A percentile compares a stretch with the other conserved stretches of the same genome.
These are phyloP conservation scores for Tubosaeta brunneosetosa DNA, from an alignment of 768 basidiomycete genomes.

Conservation along the genomic window DNA sequence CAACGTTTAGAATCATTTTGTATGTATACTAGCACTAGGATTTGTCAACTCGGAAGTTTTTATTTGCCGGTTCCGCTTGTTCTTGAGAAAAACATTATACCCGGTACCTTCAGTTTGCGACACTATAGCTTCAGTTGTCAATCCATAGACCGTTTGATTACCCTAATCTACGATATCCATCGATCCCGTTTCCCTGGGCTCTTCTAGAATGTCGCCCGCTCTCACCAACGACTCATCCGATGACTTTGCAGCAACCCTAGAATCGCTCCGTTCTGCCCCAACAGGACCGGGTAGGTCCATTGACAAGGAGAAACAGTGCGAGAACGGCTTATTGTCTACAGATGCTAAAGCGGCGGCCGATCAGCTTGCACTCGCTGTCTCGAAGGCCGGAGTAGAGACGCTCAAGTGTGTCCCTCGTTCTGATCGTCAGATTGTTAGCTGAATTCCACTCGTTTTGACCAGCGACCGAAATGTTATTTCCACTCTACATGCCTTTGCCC, in stretches of 20 bases:
- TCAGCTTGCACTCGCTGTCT: conserved; percentile 67
- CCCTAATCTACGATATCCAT: conserved; percentile 22
- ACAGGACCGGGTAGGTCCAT: conserved; percentile 51
- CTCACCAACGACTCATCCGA: conserved; percentile 42
- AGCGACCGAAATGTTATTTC: conserved; percentile 62
- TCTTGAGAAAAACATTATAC: background rate
- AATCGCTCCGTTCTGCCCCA: conserved; percentile 52
- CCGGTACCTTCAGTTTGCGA: background rate
- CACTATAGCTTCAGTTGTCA: conserved; percentile 12
- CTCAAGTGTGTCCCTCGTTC: conserved; percentile 45
- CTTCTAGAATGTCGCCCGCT: conserved; percentile 48
- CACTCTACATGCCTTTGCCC: conserved; percentile 62
- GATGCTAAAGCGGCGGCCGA: conserved; percentile 85
- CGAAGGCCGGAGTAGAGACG: conserved; percentile 56
- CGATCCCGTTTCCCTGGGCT: conserved; percentile 7
- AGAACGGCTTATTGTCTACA: conserved; percentile 24
- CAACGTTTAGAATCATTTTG: background rate
- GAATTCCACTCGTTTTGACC: conserved; percentile 13
- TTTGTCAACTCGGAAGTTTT: background rate
- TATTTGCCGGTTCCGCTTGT: background rate
- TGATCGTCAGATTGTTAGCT: conserved; percentile 4
- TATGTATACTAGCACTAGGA: background rate
- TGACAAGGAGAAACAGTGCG: background rate
- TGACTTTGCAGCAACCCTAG: conserved; percentile 40
- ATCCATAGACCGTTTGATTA: conserved; percentile 13